Evolutionary conservation across 1,284 basidiomycete genomes (phyloP).

Genomic region (Cryptococcus jaspeensis): DNA sequence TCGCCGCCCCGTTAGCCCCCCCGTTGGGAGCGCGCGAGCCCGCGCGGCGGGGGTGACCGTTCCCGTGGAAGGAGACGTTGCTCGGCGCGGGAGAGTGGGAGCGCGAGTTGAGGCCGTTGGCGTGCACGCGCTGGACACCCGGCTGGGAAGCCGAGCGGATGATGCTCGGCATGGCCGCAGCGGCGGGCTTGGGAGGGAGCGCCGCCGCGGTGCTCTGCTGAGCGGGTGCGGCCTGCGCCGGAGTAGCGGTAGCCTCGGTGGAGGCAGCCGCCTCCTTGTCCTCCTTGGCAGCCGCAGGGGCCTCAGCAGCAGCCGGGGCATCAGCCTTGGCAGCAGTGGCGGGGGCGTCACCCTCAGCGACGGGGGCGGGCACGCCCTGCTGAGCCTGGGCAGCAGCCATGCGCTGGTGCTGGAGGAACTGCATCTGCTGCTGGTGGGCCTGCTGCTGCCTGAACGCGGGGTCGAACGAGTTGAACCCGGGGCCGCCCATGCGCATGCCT

Average conservation of each 20-base stretch:
- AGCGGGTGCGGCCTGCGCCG: constrained; percentile 8
- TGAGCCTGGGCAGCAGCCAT: constrained; percentile 26
- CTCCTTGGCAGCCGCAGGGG: constrained; percentile 13
- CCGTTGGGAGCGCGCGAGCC: constrained; percentile 17
- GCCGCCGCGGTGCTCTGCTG: background rate
- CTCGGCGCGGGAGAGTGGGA: constrained; percentile 45
- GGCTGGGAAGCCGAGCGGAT: constrained; percentile 44
- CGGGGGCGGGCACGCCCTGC: constrained; percentile 4
- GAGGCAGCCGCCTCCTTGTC: constrained; percentile 7
- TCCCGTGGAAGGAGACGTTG: constrained; percentile 36
- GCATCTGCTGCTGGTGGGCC: constrained; percentile 17
- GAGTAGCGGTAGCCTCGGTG: constrained; percentile 5
- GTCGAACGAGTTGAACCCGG: constrained; percentile 17
- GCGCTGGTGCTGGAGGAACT: constrained; percentile 28
- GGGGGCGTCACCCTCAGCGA: constrained; percentile 4
- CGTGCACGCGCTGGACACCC: constrained; percentile 40
- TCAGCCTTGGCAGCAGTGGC: background rate
- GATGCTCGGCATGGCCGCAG: constrained; percentile 23
- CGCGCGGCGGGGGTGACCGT: constrained; percentile 31
- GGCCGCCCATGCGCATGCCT: constrained; percentile 26
- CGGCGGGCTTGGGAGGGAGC: constrained; percentile 26
- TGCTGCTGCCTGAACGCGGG: constrained; percentile 34
- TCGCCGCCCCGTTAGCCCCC: constrained; percentile 7
- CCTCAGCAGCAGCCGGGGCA: constrained; percentile 4
- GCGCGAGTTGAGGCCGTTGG: constrained; percentile 36